Percentiles rank a stretch among this genome's conserved stretches.
phyloP scores from a whole-genome alignment of 345 rosid genomes.

The Citrus sinensis region DNA sequence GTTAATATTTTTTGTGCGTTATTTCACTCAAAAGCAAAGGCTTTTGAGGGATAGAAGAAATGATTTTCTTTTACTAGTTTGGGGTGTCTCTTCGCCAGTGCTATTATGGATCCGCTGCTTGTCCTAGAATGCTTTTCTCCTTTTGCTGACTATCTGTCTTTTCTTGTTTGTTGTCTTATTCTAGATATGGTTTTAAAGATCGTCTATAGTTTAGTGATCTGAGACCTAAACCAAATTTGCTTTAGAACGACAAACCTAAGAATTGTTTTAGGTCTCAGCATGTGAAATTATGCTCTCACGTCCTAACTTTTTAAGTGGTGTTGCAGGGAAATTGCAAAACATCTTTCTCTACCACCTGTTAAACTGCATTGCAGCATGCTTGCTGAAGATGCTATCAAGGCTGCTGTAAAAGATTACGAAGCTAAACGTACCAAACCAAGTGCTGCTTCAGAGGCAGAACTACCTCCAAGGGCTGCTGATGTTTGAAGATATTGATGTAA shows the following conservation, averaged over 20 bases:
- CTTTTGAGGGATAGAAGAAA: too few species aligned
- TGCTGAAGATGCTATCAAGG: constrained; percentile 99
- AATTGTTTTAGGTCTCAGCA: too few species aligned
- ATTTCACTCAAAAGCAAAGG: background rate
- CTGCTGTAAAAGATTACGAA: constrained; percentile 86
- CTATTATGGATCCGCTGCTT: background rate
- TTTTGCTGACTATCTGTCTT: background rate
- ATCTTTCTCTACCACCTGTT: constrained; percentile 96
- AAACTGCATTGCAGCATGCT: constrained; percentile 99
- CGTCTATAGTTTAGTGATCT: background rate
- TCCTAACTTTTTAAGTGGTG: background rate
- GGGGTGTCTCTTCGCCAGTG: background rate
- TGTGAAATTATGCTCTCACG: background rate
- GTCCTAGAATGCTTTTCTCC: background rate
- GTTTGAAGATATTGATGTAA: constrained; percentile 37
- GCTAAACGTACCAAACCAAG: constrained; percentile 51
- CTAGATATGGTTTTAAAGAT: background rate
- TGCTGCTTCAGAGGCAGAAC: constrained; percentile 20
- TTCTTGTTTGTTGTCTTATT: background rate
- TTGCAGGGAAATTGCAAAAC: constrained; percentile 87
- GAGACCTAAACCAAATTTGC: background rate
- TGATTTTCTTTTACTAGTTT: background rate
- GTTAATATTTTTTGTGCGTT: background rate
- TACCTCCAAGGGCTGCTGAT: constrained; percentile 40
- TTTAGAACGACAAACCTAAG: background rate